phyloP scores from a whole-genome alignment of 352 stramenopile species.

The Pythium rhizo-oryzae region DNA sequence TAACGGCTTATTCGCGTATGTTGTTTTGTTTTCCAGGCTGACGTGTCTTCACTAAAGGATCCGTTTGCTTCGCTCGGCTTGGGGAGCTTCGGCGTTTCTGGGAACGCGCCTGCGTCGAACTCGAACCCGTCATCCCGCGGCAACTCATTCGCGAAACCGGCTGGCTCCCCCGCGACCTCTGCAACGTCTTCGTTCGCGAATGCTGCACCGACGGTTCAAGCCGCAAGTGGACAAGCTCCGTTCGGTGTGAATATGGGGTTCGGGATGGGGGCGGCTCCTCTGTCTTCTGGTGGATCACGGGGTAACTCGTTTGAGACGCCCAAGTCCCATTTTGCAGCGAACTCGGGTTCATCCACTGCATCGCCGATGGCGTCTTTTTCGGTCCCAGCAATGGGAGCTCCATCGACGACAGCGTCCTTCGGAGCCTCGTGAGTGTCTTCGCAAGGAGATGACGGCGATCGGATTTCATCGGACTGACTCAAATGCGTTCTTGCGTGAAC shows the following conservation, averaged over 20 bases:
- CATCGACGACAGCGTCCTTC: conserved; percentile 7
- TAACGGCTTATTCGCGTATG: background rate
- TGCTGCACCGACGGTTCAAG: conserved; percentile 3
- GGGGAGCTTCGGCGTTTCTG: conserved; percentile 50
- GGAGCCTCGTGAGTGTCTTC: conserved; percentile 18
- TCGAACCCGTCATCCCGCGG: conserved; percentile 34
- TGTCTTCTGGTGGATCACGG: conserved; percentile 29
- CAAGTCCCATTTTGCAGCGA: conserved; percentile 26
- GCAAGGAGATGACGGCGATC: conserved; percentile 6
- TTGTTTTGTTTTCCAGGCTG: conserved; percentile 16
- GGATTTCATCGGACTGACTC: background rate
- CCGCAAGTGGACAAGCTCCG: conserved; percentile 8
- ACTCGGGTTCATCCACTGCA: conserved; percentile 17
- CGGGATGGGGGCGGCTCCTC: conserved; percentile 21
- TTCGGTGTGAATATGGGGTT: conserved; percentile 19
- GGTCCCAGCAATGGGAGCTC: conserved; percentile 17
- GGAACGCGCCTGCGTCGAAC: conserved; percentile 20
- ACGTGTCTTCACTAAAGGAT: conserved; percentile 57
- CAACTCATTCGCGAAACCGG: conserved; percentile 37
- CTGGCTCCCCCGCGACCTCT: conserved; percentile 11
- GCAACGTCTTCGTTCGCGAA: conserved; percentile 28
- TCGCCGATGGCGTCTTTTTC: conserved; percentile 47
- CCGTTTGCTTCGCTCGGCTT: conserved; percentile 77
- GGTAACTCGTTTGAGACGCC: conserved; percentile 44
- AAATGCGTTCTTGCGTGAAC: conserved; percentile 4